Evolutionary conservation across 2,329 filamentous ascomycete species (phyloP).

Genomic region (Esteya vermicola): DNA sequence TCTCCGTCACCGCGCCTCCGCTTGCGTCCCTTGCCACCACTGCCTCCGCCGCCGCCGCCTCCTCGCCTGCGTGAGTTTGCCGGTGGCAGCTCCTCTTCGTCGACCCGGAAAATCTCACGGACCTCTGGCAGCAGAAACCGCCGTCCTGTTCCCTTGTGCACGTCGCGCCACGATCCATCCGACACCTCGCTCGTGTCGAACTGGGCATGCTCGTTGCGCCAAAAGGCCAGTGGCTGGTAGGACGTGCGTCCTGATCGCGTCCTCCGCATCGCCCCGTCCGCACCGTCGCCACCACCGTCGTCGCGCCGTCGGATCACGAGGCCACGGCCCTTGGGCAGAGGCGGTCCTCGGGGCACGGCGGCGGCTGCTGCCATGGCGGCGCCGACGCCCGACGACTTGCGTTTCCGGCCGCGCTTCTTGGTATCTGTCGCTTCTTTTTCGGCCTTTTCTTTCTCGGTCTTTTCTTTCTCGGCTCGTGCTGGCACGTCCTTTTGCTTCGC

Average conservation of each 20-base stretch:
- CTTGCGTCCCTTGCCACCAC: constrained; percentile 1
- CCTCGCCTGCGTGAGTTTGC: background rate
- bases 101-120: constrained; percentile 63
- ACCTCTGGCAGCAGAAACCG: constrained; percentile 54
- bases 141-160: constrained; percentile 17
- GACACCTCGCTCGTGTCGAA: constrained; percentile 46
- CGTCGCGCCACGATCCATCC: constrained; percentile 21
- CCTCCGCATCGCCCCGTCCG: constrained; percentile 35
- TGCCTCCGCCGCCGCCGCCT: constrained; percentile 13
- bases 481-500: background rate
- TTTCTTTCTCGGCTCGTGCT: too few species aligned
- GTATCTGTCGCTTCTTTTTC: background rate
- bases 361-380: constrained; percentile 30
- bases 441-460: background rate
- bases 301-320: constrained; percentile 35
- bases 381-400: constrained; percentile 26
- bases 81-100: constrained; percentile 18
- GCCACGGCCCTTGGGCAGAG: constrained; percentile 39
- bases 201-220: constrained; percentile 70
- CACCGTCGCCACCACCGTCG: constrained; percentile 24
- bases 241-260: constrained; percentile 69
- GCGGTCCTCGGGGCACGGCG: constrained; percentile 36
- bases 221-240: constrained; percentile 67
- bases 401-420: constrained; percentile 18
- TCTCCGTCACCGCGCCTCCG: constrained; percentile 8